Evolutionary conservation across 2,329 filamentous ascomycete genomes (phyloP).

Genomic region (Ceratocystis huliohia): DNA sequence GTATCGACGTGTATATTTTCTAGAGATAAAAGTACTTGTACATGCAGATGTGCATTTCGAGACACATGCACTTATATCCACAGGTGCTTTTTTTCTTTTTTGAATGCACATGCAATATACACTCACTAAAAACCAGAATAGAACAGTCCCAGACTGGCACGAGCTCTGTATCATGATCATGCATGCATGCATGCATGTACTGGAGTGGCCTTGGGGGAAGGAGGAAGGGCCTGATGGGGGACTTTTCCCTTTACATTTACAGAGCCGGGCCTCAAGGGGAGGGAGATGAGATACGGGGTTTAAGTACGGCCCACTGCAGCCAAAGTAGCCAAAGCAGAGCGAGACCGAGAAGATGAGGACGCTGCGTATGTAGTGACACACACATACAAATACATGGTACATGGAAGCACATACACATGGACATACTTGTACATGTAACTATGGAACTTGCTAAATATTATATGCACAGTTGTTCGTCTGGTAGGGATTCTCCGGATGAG

Average conservation of each 20-base stretch:
- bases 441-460: neutral
- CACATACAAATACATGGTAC: neutral
- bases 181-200: slow-evolving; percentile 1
- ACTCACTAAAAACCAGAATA: neutral
- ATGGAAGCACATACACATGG: neutral
- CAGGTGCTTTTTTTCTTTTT: neutral
- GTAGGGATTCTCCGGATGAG: neutral
- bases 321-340: too few relatives aligned
- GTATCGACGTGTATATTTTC: neutral
- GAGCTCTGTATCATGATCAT: neutral
- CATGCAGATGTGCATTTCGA: neutral
- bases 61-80: neutral
- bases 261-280: neutral
- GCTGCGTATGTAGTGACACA: too few relatives aligned
- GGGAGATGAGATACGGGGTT: neutral
- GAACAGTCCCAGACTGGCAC: neutral
- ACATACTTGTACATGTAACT: neutral
- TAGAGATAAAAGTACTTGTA: neutral
- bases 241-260: neutral
- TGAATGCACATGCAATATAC: neutral
- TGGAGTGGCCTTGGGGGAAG: neutral
- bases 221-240: neutral
- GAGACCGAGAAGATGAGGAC: too few relatives aligned
- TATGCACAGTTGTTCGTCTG: neutral
- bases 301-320: neutral